These are phyloP conservation scores for Solanum boliviense DNA, from an alignment of 257 asterid species.

Conservation along the genomic window DNA sequence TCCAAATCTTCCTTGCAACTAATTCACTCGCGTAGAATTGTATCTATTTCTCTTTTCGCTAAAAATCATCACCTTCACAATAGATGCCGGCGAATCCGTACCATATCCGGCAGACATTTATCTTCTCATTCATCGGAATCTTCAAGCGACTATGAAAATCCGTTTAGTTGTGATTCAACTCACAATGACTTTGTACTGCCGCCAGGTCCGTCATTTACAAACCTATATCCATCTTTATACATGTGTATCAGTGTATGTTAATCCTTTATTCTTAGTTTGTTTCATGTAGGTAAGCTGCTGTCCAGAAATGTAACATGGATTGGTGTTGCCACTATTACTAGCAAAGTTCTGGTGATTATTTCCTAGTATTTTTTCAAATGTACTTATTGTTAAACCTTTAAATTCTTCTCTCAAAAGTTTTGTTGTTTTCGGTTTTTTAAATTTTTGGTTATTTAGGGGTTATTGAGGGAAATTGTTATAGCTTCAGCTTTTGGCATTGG, in stretches of 20 bases:
- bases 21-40: background rate
- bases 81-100: background rate
- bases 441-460: slow-evolving; percentile 20
- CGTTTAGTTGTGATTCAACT: background rate
- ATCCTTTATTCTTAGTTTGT: background rate
- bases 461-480: slow-evolving; percentile 25
- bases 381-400: background rate
- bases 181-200: background rate
- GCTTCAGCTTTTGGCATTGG: slow-evolving; percentile 32
- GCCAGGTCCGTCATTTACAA: background rate
- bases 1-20: background rate
- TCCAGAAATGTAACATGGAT: slow-evolving; percentile 17
- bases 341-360: slow-evolving; percentile 32
- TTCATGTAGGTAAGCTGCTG: slow-evolving; percentile 9
- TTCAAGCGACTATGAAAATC: background rate
- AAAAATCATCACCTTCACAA: background rate
- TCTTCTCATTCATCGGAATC: background rate
- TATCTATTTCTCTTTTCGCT: background rate
- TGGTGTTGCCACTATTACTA: slow-evolving; percentile 29
- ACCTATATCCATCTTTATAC: background rate
- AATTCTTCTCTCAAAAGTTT: background rate
- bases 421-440: background rate
- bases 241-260: background rate
- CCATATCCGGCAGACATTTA: background rate
- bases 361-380: background rate